Conservation (phyloP, 2,329 filamentous ascomycete genomes). For the Aspergillus tubingensis region DNA sequence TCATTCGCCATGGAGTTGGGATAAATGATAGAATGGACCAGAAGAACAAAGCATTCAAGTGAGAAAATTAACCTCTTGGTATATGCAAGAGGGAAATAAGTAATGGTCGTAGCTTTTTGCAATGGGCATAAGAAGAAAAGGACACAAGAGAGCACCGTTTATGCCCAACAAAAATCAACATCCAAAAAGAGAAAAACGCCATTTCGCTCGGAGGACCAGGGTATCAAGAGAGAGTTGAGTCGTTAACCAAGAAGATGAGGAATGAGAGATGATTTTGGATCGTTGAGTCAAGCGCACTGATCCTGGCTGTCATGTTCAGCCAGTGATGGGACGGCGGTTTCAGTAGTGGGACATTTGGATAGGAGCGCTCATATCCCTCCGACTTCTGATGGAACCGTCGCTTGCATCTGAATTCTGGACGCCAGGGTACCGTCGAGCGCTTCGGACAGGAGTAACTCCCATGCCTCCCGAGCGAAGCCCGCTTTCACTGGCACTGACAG, state of each 20-base stretch:
- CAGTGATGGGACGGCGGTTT: constrained; percentile 2
- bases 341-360: constrained; percentile 35
- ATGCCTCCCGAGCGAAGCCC: constrained; percentile 29
- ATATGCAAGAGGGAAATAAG: not conserved
- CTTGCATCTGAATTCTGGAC: constrained; percentile 32
- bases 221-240: constrained; percentile 27
- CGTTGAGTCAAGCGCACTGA: constrained; percentile 13
- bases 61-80: not conserved
- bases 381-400: constrained; percentile 31
- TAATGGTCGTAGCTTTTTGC: not conserved
- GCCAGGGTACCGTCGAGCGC: constrained; percentile 36
- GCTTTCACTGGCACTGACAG: constrained; percentile 43
- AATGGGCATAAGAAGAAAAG: not conserved
- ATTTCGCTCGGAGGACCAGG: constrained; percentile 27
- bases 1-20: not conserved
- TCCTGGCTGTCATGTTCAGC: constrained; percentile 1
- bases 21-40: not conserved
- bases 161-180: not conserved
- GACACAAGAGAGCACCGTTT: not conserved
- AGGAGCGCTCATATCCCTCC: constrained; percentile 43
- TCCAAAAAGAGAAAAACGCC: constrained; percentile 16
- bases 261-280: constrained; percentile 9
- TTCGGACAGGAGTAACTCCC: constrained; percentile 28
- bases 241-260: constrained; percentile 13
- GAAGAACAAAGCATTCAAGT: not conserved